Conservation (phyloP, 129 eudicot species). For the Helianthus tuberosus region DNA sequence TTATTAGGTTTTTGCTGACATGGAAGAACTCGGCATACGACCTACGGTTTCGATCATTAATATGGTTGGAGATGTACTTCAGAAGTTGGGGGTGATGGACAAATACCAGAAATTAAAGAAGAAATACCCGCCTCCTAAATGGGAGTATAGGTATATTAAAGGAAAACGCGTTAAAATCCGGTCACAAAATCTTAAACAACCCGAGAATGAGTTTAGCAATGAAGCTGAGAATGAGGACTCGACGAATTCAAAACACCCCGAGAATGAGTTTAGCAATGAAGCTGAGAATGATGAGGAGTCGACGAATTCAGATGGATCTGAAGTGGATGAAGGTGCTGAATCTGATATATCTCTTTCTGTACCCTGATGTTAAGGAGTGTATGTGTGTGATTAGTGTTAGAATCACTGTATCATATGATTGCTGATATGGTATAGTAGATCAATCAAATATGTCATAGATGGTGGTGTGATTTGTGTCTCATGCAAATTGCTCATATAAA, state of each 20-base stretch:
- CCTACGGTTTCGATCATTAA: conserved; percentile 65
- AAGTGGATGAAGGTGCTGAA: conserved; percentile 9
- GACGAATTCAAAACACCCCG: conserved; percentile 24
- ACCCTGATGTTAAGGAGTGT: conserved; percentile 2
- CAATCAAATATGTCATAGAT: background rate
- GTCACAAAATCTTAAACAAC: conserved; percentile 39
- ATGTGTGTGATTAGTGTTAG: conserved; percentile 11
- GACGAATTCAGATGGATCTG: conserved; percentile 32
- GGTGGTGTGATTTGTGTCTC: background rate
- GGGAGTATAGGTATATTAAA: conserved; percentile 78
- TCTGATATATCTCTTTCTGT: conserved; percentile 8
- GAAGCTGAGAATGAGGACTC: conserved; percentile 22
- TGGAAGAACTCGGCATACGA: conserved; percentile 91
- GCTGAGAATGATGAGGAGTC: conserved; percentile 12
- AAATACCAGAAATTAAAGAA: conserved; percentile 67
- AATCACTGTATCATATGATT: conserved; percentile 6
- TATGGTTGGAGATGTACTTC: conserved; percentile 82
- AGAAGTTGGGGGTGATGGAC: conserved; percentile 79
- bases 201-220: conserved; percentile 25
- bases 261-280: conserved; percentile 25
- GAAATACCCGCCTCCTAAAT: conserved; percentile 90
- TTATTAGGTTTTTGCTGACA: conserved; percentile 82
- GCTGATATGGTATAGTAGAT: conserved; percentile 6
- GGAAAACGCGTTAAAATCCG: conserved; percentile 82
- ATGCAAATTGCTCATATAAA: background rate